Evolutionary conservation across 2,329 filamentous ascomycete species (phyloP).

Genomic region (Claviceps sp.): DNA sequence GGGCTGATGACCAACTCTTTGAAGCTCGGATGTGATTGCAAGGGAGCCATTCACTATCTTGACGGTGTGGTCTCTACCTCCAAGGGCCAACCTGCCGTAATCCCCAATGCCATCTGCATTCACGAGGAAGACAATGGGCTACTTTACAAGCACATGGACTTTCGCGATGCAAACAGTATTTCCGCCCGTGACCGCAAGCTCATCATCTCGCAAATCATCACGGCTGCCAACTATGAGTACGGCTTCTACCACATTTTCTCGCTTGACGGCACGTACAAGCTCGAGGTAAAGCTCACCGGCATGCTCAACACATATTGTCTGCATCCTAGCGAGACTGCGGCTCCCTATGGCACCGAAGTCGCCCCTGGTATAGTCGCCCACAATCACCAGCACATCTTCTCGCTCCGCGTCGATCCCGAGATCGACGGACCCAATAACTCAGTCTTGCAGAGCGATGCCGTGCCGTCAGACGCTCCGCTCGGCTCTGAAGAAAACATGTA

Average conservation of each 20-base stretch:
- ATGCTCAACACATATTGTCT: constrained; percentile 31
- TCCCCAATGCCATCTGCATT: constrained; percentile 38
- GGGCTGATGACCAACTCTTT: constrained; percentile 56
- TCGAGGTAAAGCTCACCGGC: constrained; percentile 41
- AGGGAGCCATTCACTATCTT: constrained; percentile 41
- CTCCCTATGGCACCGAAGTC: constrained; percentile 49
- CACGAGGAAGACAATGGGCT: constrained; percentile 38
- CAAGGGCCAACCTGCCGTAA: constrained; percentile 46
- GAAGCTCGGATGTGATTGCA: constrained; percentile 45
- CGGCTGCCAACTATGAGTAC: constrained; percentile 53
- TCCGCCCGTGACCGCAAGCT: constrained; percentile 45
- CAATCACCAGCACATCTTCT: constrained; percentile 60
- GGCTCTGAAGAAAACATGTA: constrained; percentile 58
- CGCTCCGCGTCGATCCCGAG: constrained; percentile 50
- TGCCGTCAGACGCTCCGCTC: constrained; percentile 44
- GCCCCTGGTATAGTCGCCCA: constrained; percentile 48
- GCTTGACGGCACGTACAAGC: constrained; percentile 52
- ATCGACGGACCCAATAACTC: constrained; percentile 49
- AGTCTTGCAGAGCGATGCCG: constrained; percentile 58
- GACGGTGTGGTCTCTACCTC: constrained; percentile 22
- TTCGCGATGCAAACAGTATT: constrained; percentile 43
- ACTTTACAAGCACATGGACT: constrained; percentile 52
- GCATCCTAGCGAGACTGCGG: constrained; percentile 18
- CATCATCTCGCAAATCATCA: constrained; percentile 51
- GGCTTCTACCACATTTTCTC: constrained; percentile 25